A percentile compares a stretch with the other conserved stretches of the same genome.
Conservation (phyloP, 371 early-diverging fungal species). For the Zychaea mexicana region DNA sequence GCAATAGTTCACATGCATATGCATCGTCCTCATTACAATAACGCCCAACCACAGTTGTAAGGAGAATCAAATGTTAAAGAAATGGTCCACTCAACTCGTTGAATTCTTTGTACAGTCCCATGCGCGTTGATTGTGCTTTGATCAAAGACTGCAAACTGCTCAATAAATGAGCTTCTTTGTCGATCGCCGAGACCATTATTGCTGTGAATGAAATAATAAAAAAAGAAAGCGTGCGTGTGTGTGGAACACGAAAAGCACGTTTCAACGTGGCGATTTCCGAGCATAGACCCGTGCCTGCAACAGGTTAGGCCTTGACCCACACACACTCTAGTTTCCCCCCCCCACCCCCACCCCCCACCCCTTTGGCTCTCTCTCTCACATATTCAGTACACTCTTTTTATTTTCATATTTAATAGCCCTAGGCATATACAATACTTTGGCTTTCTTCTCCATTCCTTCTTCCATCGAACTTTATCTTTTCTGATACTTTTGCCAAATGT, state of each 20-base stretch:
- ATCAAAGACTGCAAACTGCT: constrained; percentile 25
- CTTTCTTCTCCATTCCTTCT: background rate
- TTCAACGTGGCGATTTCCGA: background rate
- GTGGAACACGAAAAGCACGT: background rate
- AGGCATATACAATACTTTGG: too few species aligned
- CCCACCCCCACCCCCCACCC: background rate
- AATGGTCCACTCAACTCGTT: constrained; percentile 30
- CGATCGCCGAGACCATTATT: background rate
- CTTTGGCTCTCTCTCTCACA: background rate
- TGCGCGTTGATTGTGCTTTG: constrained; percentile 42
- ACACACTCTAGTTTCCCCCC: too few species aligned
- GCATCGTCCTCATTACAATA: too few species aligned
- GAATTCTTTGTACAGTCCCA: constrained; percentile 44
- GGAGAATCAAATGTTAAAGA: too few species aligned
- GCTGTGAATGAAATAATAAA: background rate
- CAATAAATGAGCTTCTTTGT: background rate
- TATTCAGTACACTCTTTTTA: too few species aligned
- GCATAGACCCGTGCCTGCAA: background rate
- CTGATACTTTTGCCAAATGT: background rate
- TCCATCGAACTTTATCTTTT: background rate
- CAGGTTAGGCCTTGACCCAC: too few species aligned
- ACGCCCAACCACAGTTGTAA: too few species aligned
- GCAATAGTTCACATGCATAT: too few species aligned
- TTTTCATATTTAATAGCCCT: too few species aligned
- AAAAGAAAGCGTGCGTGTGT: background rate